A percentile compares a stretch with the other conserved stretches of the same genome.
These are phyloP conservation scores for Boletales sp. DNA, from an alignment of 768 basidiomycete species.

Conservation along the genomic window DNA sequence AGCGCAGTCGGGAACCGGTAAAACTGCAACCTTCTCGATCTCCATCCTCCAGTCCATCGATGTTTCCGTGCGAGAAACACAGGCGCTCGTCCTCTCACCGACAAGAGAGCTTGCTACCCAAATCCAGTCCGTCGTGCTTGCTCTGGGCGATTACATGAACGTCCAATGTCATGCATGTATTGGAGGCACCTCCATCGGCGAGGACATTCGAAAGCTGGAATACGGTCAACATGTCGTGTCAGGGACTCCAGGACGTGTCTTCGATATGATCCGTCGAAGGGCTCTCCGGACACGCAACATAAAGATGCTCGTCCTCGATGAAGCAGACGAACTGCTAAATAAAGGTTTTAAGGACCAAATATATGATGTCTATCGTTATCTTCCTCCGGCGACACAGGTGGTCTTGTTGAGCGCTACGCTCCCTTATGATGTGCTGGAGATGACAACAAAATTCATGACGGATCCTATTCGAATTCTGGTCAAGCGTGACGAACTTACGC, in stretches of 20 bases:
- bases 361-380: constrained; percentile 97
- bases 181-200: constrained; percentile 94
- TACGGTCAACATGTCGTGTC: constrained; percentile 98
- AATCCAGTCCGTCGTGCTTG: constrained; percentile 95
- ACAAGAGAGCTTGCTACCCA: constrained; percentile 99
- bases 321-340: constrained; percentile 94
- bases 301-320: constrained; percentile 95
- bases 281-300: constrained; percentile 93
- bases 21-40: constrained; percentile 99
- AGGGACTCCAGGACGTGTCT: constrained; percentile 96
- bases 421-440: constrained; percentile 95
- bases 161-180: constrained; percentile 99
- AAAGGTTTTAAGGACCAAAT: constrained; percentile 99
- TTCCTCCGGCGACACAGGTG: constrained; percentile 96
- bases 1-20: constrained; percentile 98
- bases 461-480: constrained; percentile 98
- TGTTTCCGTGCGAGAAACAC: constrained; percentile 88
- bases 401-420: constrained; percentile 95
- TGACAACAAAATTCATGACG: constrained; percentile 99
- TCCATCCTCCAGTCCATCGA: constrained; percentile 98
- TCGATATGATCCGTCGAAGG: constrained; percentile 97
- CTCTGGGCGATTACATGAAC: constrained; percentile 98
- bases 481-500: constrained; percentile 97
- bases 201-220: constrained; percentile 96
- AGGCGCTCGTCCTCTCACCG: constrained; percentile 93